phyloP scores from a whole-genome alignment of 2,329 filamentous ascomycete species.

The Colletotrichum gloeosporioides region DNA sequence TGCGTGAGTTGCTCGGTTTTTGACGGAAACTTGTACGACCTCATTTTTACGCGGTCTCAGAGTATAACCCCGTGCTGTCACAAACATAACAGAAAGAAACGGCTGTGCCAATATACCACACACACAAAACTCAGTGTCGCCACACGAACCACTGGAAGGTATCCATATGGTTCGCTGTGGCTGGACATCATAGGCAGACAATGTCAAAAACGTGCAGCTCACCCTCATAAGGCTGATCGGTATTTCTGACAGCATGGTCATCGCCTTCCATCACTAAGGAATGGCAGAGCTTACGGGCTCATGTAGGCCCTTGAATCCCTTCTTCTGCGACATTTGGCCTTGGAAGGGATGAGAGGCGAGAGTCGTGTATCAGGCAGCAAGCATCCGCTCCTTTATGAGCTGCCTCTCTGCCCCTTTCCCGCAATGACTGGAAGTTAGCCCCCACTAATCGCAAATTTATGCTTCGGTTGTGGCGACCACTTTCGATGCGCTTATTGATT shows the following conservation, averaged over 20 bases:
- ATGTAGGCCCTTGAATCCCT: fast-evolving
- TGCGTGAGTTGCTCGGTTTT: fast-evolving
- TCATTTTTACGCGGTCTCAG: too few species aligned
- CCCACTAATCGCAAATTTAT: fast-evolving
- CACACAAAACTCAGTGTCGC: not conserved
- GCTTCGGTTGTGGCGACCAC: fast-evolving
- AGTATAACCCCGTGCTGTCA: too few species aligned
- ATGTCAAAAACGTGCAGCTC: fast-evolving
- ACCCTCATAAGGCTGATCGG: not conserved
- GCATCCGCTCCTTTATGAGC: not conserved
- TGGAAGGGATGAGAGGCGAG: not conserved
- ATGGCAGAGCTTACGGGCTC: not conserved
- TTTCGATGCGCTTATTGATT: not conserved
- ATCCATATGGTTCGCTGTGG: not conserved
- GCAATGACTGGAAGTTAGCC: fast-evolving
- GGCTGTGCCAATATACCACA: too few species aligned
- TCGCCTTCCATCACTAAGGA: not conserved
- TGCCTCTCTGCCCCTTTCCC: fast-evolving
- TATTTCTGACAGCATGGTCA: fast-evolving
- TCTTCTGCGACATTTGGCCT: not conserved
- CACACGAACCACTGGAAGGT: not conserved
- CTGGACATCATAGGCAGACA: not conserved
- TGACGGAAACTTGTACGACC: not conserved
- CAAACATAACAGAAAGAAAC: too few species aligned
- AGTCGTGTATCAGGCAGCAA: not conserved